Conservation (phyloP, 768 basidiomycete species). For the Mycena metata region DNA sequence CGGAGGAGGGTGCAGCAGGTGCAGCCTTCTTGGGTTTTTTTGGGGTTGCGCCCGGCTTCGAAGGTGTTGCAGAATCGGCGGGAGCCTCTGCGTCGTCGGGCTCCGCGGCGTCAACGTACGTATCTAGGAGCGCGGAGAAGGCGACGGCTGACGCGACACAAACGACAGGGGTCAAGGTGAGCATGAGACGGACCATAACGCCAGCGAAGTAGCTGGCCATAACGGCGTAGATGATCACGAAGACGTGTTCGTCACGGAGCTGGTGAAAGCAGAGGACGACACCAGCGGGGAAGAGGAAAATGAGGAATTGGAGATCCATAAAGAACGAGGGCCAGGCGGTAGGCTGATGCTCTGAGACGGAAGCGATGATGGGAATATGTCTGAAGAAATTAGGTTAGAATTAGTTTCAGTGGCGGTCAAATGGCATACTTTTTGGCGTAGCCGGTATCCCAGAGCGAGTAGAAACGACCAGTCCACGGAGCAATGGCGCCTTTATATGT, state of each 20-base stretch:
- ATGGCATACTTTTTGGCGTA: slow-evolving; percentile 92
- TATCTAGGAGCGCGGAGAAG: slow-evolving; percentile 88
- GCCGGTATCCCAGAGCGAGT: slow-evolving; percentile 99
- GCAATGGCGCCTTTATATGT: slow-evolving; percentile 97
- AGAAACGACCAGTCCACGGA: slow-evolving; percentile 99
- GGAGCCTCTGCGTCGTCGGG: slow-evolving; percentile 61
- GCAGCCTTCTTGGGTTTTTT: slow-evolving; percentile 77
- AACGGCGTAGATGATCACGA: slow-evolving; percentile 97
- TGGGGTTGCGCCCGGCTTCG: slow-evolving; percentile 48
- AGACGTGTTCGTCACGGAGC: slow-evolving; percentile 96
- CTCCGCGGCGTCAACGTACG: slow-evolving; percentile 87
- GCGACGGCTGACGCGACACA: slow-evolving; percentile 95
- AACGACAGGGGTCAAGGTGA: slow-evolving; percentile 96
- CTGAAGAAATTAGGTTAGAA: slow-evolving; percentile 52
- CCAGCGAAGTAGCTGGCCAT: slow-evolving; percentile 99
- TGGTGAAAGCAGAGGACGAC: slow-evolving; percentile 95
- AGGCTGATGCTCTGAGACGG: slow-evolving; percentile 99
- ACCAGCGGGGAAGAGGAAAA: slow-evolving; percentile 98
- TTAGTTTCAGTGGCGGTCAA: slow-evolving; percentile 20
- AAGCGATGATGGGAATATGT: slow-evolving; percentile 98
- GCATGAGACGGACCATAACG: slow-evolving; percentile 99
- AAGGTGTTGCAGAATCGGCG: slow-evolving; percentile 48
- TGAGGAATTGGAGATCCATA: slow-evolving; percentile 98
- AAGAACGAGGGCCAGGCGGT: slow-evolving; percentile 99
- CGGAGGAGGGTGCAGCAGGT: slow-evolving; percentile 47